A percentile compares a stretch with the other conserved stretches of the same genome.
phyloP scores from a whole-genome alignment of 2,329 filamentous ascomycete species.

The Pseudopyricularia cyperi region DNA sequence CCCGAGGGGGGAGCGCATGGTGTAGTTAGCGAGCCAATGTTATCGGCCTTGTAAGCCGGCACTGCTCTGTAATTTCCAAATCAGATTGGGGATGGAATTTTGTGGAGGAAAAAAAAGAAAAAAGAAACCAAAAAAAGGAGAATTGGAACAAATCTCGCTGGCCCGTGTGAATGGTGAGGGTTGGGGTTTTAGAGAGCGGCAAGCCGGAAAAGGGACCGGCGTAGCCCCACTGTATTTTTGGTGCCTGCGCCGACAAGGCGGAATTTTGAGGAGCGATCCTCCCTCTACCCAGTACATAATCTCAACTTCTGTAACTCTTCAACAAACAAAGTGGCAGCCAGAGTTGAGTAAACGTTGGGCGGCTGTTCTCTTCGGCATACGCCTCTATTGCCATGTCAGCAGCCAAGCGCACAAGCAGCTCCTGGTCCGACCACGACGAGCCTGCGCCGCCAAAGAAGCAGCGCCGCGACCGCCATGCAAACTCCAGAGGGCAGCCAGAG shows the following conservation, averaged over 20 bases:
- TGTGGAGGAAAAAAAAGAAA: too few relatives aligned
- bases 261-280: neutral
- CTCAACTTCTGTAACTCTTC: too few relatives aligned
- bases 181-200: too few relatives aligned
- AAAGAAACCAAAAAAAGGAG: too few relatives aligned
- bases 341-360: too few relatives aligned
- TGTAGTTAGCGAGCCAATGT: neutral
- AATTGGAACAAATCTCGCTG: too few relatives aligned
- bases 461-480: neutral
- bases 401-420: neutral
- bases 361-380: neutral
- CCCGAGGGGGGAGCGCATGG: neutral
- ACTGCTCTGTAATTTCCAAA: neutral
- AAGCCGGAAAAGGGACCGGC: too few relatives aligned
- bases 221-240: too few relatives aligned
- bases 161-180: too few relatives aligned
- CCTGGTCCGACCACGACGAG: neutral
- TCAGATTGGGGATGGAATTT: too few relatives aligned
- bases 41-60: neutral
- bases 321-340: too few relatives aligned
- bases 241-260: neutral
- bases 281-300: too few relatives aligned
- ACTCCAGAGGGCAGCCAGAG: neutral
- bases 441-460: slow-evolving; percentile 1
- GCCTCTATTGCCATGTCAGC: neutral